phyloP scores from a whole-genome alignment of 352 stramenopile species.

The Globisporangium splendens region DNA sequence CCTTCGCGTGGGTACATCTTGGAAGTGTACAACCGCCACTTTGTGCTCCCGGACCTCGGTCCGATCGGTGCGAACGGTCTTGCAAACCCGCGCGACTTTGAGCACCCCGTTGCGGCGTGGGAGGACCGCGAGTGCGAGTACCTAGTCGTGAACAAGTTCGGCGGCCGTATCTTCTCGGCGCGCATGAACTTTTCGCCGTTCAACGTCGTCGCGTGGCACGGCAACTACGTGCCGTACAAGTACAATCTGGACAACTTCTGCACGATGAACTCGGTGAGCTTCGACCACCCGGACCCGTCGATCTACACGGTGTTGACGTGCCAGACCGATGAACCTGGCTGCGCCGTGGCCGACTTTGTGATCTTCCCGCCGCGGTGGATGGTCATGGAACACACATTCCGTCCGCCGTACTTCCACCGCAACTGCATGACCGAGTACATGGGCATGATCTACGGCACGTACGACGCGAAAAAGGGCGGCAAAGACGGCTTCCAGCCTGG shows the following conservation, averaged over 20 bases:
- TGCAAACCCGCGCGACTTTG: slow-evolving; percentile 95
- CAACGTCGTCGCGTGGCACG: slow-evolving; percentile 98
- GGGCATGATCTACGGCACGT: slow-evolving; percentile 95
- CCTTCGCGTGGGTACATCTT: slow-evolving; percentile 92
- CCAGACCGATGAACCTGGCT: slow-evolving; percentile 90
- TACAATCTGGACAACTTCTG: slow-evolving; percentile 96
- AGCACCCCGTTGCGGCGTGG: slow-evolving; percentile 87
- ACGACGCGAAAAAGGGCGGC: slow-evolving; percentile 93
- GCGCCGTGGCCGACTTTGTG: slow-evolving; percentile 95
- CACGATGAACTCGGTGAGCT: slow-evolving; percentile 94
- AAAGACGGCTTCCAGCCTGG: slow-evolving; percentile 90
- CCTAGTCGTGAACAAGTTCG: slow-evolving; percentile 86
- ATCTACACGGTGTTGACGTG: slow-evolving; percentile 98
- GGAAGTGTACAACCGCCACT: slow-evolving; percentile 95
- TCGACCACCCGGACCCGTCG: slow-evolving; percentile 95
- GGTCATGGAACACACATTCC: slow-evolving; percentile 89
- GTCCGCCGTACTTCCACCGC: slow-evolving; percentile 93
- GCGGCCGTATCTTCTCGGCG: slow-evolving; percentile 86
- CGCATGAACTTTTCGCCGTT: slow-evolving; percentile 89
- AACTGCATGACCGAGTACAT: slow-evolving; percentile 99
- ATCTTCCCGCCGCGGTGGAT: slow-evolving; percentile 97
- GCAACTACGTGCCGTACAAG: slow-evolving; percentile 97
- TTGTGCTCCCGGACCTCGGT: slow-evolving; percentile 92
- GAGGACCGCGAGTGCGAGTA: slow-evolving; percentile 84
- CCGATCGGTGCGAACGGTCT: slow-evolving; percentile 96